Conservation (phyloP, 1,284 basidiomycete genomes). For the Fomes fomentarius region DNA sequence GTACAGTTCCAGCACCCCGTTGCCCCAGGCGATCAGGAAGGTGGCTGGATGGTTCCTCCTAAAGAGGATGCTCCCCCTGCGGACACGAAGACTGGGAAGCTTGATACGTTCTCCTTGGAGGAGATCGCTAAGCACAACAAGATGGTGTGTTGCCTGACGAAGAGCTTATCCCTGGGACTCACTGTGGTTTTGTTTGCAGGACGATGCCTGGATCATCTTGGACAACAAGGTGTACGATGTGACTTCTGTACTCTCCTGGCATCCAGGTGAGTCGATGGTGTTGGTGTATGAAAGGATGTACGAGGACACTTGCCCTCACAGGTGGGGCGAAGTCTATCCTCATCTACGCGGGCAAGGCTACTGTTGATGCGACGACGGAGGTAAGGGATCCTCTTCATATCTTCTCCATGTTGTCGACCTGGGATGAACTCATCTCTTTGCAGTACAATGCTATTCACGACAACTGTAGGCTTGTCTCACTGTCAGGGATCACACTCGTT, state of each 20-base stretch:
- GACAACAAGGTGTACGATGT: constrained; percentile 32
- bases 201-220: constrained; percentile 31
- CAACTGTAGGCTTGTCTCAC: constrained; percentile 13
- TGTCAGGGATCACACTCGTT: too few species aligned
- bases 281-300: too few species aligned
- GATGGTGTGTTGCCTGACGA: too few species aligned
- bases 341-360: constrained; percentile 28
- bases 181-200: constrained; percentile 3
- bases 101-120: constrained; percentile 21
- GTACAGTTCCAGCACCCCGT: constrained; percentile 28
- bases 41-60: constrained; percentile 28
- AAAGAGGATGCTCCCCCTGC: too few species aligned
- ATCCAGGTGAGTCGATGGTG: too few species aligned
- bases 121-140: constrained; percentile 28
- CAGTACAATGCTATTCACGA: constrained; percentile 31
- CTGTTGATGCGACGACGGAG: constrained; percentile 26
- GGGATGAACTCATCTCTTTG: neutral
- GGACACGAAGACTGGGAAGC: neutral
- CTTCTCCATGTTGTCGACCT: neutral
- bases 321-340: constrained; percentile 25
- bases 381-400: too few species aligned
- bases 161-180: neutral
- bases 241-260: constrained; percentile 25
- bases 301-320: too few species aligned
- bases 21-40: constrained; percentile 20